phyloP scores from a whole-genome alignment of 2,329 filamentous ascomycete genomes.

The Aspergillus ruber region DNA sequence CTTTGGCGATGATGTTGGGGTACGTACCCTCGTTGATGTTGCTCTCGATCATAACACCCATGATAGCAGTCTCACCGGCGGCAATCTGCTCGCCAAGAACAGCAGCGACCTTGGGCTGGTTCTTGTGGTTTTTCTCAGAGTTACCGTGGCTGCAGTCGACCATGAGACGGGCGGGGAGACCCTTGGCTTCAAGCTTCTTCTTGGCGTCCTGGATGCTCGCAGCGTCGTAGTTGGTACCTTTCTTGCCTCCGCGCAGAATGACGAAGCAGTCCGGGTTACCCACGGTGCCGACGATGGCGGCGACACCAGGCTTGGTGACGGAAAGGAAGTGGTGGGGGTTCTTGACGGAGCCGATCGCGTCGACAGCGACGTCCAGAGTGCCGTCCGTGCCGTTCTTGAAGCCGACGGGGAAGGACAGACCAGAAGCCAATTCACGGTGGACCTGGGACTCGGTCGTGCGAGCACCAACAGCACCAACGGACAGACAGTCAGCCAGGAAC shows the following conservation, averaged over 20 bases:
- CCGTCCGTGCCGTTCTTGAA: conserved; percentile 99
- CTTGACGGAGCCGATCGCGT: conserved; percentile 86
- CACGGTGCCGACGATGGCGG: conserved; percentile 86
- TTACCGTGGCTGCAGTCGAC: conserved; percentile 98
- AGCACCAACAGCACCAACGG: conserved; percentile 89
- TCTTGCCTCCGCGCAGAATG: conserved; percentile 85
- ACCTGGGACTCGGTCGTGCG: conserved; percentile 93
- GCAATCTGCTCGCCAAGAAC: conserved; percentile 77
- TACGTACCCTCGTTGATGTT: conserved; percentile 82
- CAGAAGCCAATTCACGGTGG: conserved; percentile 88
- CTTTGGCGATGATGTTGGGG: neutral
- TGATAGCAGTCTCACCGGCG: conserved; percentile 75
- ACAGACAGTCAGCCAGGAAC: conserved; percentile 87
- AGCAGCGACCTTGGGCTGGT: conserved; percentile 88
- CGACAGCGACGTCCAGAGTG: conserved; percentile 78
- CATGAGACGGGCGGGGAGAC: conserved; percentile 75
- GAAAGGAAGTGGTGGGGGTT: conserved; percentile 96
- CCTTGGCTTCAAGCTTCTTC: conserved; percentile 66
- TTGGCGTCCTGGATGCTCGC: conserved; percentile 79
- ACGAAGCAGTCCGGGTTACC: conserved; percentile 98
- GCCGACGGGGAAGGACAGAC: conserved; percentile 91
- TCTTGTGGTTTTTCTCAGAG: conserved; percentile 91
- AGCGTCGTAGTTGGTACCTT: conserved; percentile 89
- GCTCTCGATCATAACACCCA: conserved; percentile 99
- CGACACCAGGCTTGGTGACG: conserved; percentile 92